Evolutionary conservation across 441 rosid species (phyloP).

Genomic region (Raphanus hybrid): DNA sequence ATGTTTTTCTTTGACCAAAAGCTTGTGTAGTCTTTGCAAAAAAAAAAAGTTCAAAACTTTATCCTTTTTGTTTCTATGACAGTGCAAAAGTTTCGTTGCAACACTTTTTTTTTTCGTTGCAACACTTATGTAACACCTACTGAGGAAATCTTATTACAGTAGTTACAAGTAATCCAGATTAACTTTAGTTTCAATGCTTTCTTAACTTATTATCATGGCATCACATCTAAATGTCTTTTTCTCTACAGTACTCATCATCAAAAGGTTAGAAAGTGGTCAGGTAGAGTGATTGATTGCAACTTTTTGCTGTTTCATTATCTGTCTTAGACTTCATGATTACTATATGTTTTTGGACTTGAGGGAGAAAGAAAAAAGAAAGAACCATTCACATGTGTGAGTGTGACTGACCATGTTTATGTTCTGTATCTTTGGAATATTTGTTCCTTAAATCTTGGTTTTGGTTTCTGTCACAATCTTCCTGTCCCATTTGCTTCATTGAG

Average conservation of each 20-base stretch:
- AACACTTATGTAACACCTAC: conserved; percentile 1
- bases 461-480: conserved; percentile 38
- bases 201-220: conserved; percentile 21
- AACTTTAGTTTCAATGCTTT: not conserved
- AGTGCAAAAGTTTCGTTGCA: conserved; percentile 41
- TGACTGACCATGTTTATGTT: not conserved
- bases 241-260: conserved; percentile 11
- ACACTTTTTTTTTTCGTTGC: not conserved
- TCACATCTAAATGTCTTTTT: conserved; percentile 23
- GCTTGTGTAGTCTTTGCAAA: too few relatives aligned
- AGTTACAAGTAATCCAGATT: conserved; percentile 8
- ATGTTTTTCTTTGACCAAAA: not conserved
- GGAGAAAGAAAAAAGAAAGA: not conserved
- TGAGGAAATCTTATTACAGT: conserved; percentile 1
- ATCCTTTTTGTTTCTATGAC: conserved; percentile 45
- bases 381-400: conserved; percentile 29
- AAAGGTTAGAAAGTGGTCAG: conserved; percentile 34
- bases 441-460: conserved; percentile 6
- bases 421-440: not conserved
- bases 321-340: conserved; percentile 31
- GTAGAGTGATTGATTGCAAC: conserved; percentile 41
- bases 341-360: conserved; percentile 13
- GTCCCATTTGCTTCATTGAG: conserved; percentile 40
- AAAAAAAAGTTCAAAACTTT: conserved; percentile 38
- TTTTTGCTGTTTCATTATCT: conserved; percentile 23